Evolutionary conservation across 495 filamentous ascomycete species (phyloP).

Genomic region (Hyphodiscus hymeniophilus): DNA sequence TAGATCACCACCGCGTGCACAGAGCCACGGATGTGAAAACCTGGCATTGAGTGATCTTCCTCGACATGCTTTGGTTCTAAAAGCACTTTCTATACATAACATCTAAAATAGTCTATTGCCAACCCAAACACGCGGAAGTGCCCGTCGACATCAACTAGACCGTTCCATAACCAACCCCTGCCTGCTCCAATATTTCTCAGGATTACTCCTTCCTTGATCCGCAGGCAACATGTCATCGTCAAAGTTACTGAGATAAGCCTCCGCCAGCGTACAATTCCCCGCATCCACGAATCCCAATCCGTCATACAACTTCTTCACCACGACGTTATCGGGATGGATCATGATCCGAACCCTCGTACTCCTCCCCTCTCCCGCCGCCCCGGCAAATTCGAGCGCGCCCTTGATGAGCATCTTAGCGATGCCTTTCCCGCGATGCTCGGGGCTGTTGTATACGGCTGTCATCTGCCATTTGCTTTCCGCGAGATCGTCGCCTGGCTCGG

Average conservation of each 20-base stretch:
- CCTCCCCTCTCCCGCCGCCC: slow-evolving; percentile 11
- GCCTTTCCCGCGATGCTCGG: slow-evolving; percentile 27
- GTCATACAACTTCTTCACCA: slow-evolving; percentile 25
- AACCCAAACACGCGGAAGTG: too few species aligned
- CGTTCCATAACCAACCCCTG: slow-evolving; percentile 19
- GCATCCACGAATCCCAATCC: slow-evolving; percentile 26
- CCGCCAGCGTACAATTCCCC: slow-evolving; percentile 26
- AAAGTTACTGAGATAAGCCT: slow-evolving; percentile 29
- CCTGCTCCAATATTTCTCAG: slow-evolving; percentile 20
- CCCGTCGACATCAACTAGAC: too few species aligned
- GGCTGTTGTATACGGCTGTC: slow-evolving; percentile 28
- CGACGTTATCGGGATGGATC: slow-evolving; percentile 26
- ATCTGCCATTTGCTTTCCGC: slow-evolving; percentile 31
- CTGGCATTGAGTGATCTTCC: too few species aligned
- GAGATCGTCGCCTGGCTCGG: slow-evolving; percentile 11
- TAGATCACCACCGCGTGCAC: too few species aligned
- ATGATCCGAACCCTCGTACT: slow-evolving; percentile 25
- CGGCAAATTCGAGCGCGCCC: slow-evolving; percentile 24
- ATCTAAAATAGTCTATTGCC: too few species aligned
- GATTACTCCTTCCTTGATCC: slow-evolving; percentile 15
- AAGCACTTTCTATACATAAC: too few species aligned
- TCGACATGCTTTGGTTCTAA: too few species aligned
- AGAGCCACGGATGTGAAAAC: too few species aligned
- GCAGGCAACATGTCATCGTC: slow-evolving; percentile 27
- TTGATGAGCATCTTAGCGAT: slow-evolving; percentile 29